phyloP scores from a whole-genome alignment of 2,329 filamentous ascomycete species.

The Talaromyces sp. region DNA sequence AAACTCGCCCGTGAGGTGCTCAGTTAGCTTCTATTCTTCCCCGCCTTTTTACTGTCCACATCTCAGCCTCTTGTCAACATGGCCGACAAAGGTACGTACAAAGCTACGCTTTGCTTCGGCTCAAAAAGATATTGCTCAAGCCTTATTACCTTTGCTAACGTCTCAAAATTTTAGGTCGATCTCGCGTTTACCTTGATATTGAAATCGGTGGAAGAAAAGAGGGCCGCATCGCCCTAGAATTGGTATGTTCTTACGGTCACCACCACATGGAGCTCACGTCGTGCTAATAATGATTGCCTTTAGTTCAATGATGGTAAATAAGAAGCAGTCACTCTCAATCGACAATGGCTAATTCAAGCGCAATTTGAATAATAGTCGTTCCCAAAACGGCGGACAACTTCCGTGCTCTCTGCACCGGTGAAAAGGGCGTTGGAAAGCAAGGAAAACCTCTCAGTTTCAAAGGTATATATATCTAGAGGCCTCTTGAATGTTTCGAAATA shows the following conservation, averaged over 20 bases:
- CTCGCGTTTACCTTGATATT: conserved; percentile 91
- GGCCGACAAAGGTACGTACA: conserved; percentile 6
- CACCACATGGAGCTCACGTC: background rate
- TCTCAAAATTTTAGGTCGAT: conserved; percentile 48
- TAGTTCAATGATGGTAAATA: conserved; percentile 47
- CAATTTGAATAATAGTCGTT: conserved; percentile 53
- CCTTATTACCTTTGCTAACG: background rate
- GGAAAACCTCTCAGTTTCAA: conserved; percentile 92
- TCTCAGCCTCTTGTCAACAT: background rate
- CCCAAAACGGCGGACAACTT: conserved; percentile 98
- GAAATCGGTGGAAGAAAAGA: conserved; percentile 66
- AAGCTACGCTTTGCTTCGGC: background rate
- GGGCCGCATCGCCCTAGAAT: conserved; percentile 81
- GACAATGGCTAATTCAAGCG: background rate
- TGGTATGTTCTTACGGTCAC: conserved; percentile 49
- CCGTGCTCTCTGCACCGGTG: conserved; percentile 85
- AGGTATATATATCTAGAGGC: conserved; percentile 35
- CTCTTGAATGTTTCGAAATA: no score
- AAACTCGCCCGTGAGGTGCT: background rate
- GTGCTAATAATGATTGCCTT: background rate
- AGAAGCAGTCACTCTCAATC: background rate
- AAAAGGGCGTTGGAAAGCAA: conserved; percentile 76
- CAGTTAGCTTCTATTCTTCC: background rate
- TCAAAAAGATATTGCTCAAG: no score
- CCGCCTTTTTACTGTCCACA: background rate